phyloP scores from a whole-genome alignment of 306 rosid genomes.

The Begonia fuchsioides region DNA sequence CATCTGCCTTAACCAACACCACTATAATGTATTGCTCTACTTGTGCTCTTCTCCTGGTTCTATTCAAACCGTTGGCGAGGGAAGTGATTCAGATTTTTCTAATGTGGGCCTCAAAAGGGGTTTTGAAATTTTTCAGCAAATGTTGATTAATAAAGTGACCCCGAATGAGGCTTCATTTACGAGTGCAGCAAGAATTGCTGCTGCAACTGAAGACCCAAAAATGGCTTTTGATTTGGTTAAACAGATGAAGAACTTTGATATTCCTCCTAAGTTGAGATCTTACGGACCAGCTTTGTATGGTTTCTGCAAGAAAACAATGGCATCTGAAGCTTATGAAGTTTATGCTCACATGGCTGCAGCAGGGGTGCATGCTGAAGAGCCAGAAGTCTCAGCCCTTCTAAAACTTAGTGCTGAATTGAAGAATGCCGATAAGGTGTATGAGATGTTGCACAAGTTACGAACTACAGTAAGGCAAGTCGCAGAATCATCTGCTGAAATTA shows the following conservation, averaged over 20 bases:
- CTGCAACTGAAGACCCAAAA: constrained; percentile 55
- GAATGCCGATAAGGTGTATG: constrained; percentile 55
- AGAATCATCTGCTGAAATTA: constrained; percentile 37
- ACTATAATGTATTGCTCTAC: constrained; percentile 52
- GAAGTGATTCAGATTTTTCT: constrained; percentile 1
- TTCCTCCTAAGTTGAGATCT: constrained; percentile 61
- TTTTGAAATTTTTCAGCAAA: constrained; percentile 61
- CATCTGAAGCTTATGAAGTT: constrained; percentile 58
- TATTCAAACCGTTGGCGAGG: constrained; percentile 12
- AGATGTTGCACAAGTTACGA: constrained; percentile 61
- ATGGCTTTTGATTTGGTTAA: constrained; percentile 73
- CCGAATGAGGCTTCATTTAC: constrained; percentile 82
- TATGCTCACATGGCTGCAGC: constrained; percentile 59
- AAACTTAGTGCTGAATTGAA: constrained; percentile 28
- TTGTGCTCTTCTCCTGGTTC: constrained; percentile 30
- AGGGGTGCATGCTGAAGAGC: constrained; percentile 48
- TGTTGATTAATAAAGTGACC: constrained; percentile 37
- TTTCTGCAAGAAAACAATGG: constrained; percentile 57
- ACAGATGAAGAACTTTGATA: constrained; percentile 46
- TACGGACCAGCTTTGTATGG: constrained; percentile 77
- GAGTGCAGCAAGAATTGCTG: constrained; percentile 65
- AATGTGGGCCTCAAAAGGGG: constrained; percentile 39
- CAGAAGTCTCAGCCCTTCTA: constrained; percentile 60
- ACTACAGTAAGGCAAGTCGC: constrained; percentile 61
- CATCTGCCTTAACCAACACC: constrained; percentile 27